These are phyloP conservation scores for Salvia sclarea DNA, from an alignment of 305 asterid genomes.

Conservation along the genomic window DNA sequence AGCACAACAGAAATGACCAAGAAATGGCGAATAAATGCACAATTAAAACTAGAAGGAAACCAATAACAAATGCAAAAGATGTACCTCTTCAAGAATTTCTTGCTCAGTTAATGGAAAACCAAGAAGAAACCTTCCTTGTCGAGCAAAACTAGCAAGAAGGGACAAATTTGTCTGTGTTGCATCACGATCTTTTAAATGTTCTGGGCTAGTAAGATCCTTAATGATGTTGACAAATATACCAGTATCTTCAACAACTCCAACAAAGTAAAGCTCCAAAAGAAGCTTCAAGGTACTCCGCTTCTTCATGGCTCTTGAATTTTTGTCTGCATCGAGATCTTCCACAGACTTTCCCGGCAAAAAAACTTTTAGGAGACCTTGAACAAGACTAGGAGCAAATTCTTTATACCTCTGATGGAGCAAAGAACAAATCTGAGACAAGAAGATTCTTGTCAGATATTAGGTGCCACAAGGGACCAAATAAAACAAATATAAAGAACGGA, in stretches of 20 bases:
- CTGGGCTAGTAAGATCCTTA: slow-evolving; percentile 85
- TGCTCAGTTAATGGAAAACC: slow-evolving; percentile 81
- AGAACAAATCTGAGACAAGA: slow-evolving; percentile 79
- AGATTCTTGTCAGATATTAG: slow-evolving; percentile 25
- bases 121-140: slow-evolving; percentile 92
- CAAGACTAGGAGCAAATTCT: slow-evolving; percentile 90
- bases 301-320: slow-evolving; percentile 90
- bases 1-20: slow-evolving; percentile 16
- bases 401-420: slow-evolving; percentile 97
- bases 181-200: slow-evolving; percentile 95
- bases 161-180: slow-evolving; percentile 94
- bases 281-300: slow-evolving; percentile 96
- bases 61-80: slow-evolving; percentile 22
- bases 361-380: slow-evolving; percentile 89
- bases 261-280: slow-evolving; percentile 92
- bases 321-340: slow-evolving; percentile 88
- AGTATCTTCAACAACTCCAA: slow-evolving; percentile 87
- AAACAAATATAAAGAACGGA: slow-evolving; percentile 8
- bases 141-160: slow-evolving; percentile 96
- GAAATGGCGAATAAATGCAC: slow-evolving; percentile 10
- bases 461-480: slow-evolving; percentile 19
- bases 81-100: slow-evolving; percentile 88
- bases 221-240: slow-evolving; percentile 73
- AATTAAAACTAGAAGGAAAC: slow-evolving; percentile 15
- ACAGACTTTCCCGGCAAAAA: slow-evolving; percentile 77